Evolutionary conservation across 306 rosid genomes (phyloP).

Genomic region (Cicer bijugum): DNA sequence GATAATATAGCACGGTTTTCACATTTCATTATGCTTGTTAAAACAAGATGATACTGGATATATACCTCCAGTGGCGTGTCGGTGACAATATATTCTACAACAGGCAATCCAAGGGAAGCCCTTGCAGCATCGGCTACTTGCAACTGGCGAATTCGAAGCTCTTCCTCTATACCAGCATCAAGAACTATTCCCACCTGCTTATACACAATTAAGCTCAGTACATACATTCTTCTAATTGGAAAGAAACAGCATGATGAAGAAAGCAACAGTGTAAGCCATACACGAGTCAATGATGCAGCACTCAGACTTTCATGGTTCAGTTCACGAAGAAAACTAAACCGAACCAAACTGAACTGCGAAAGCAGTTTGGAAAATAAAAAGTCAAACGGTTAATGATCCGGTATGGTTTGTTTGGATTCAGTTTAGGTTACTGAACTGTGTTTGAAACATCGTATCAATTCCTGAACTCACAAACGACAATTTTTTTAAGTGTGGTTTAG

Average conservation of each 20-base stretch:
- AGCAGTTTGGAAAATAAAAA: too few species aligned
- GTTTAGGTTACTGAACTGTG: too few species aligned
- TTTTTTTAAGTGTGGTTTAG: too few species aligned
- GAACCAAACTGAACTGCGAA: too few species aligned
- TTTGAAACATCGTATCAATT: too few species aligned
- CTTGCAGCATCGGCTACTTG: slow-evolving; percentile 91
- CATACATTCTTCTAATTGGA: slow-evolving; percentile 21
- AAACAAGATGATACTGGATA: slow-evolving; percentile 22
- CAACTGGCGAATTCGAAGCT: slow-evolving; percentile 75
- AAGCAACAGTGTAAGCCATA: slow-evolving; percentile 22
- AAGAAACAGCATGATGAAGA: slow-evolving; percentile 19
- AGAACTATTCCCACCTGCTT: slow-evolving; percentile 85
- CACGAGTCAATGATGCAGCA: neutral
- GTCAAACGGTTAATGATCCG: too few species aligned
- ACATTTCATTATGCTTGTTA: slow-evolving; percentile 29
- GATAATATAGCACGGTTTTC: slow-evolving; percentile 22
- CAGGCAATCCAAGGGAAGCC: slow-evolving; percentile 92
- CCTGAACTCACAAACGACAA: too few species aligned
- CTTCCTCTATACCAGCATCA: slow-evolving; percentile 85
- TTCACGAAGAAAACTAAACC: too few species aligned
- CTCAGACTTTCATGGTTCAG: too few species aligned
- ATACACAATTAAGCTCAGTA: slow-evolving; percentile 18
- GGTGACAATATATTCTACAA: slow-evolving; percentile 75
- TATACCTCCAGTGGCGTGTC: slow-evolving; percentile 75
- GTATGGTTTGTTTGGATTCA: too few species aligned